Evolutionary conservation across 805 yeast species (phyloP).

Genomic region (Saturnispora hagleri): DNA sequence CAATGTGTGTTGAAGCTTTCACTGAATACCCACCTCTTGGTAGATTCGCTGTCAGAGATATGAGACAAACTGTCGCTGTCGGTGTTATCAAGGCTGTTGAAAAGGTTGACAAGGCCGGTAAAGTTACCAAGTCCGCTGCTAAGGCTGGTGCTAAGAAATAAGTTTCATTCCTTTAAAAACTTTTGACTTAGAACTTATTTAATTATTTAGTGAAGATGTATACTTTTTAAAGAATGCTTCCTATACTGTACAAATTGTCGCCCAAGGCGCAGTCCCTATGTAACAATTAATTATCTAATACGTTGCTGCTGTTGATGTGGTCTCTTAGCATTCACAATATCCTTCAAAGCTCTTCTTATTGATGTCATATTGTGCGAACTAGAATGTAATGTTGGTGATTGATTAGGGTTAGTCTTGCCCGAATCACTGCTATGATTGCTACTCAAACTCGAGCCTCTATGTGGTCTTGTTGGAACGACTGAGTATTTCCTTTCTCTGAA

Average conservation of each 20-base stretch:
- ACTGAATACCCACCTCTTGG: conserved; percentile 94
- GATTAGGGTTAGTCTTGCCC: background rate
- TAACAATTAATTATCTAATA: background rate
- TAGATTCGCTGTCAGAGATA: conserved; percentile 98
- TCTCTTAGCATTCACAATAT: background rate
- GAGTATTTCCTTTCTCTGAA: conserved; percentile 62
- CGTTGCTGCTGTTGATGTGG: background rate
- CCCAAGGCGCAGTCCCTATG: background rate
- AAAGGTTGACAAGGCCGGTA: conserved; percentile 76
- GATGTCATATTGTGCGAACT: background rate
- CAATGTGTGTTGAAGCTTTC: conserved; percentile 73
- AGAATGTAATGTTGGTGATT: background rate
- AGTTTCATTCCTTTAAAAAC: conserved; percentile 14
- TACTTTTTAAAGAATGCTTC: conserved; percentile 6
- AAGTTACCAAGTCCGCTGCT: conserved; percentile 94
- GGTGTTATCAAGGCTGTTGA: conserved; percentile 97
- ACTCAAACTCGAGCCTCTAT: conserved; percentile 4
- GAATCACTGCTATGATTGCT: background rate
- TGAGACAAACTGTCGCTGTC: conserved; percentile 99
- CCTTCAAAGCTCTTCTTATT: conserved; percentile 9
- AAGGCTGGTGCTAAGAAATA: conserved; percentile 67
- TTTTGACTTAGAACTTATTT: background rate
- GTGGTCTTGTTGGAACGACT: conserved; percentile 70
- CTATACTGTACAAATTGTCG: background rate
- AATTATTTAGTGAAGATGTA: conserved; percentile 8